A percentile compares a stretch with the other conserved stretches of the same genome.
Evolutionary conservation across 2,329 filamentous ascomycete species (phyloP).

Genomic region (Harringtonia lauricola): DNA sequence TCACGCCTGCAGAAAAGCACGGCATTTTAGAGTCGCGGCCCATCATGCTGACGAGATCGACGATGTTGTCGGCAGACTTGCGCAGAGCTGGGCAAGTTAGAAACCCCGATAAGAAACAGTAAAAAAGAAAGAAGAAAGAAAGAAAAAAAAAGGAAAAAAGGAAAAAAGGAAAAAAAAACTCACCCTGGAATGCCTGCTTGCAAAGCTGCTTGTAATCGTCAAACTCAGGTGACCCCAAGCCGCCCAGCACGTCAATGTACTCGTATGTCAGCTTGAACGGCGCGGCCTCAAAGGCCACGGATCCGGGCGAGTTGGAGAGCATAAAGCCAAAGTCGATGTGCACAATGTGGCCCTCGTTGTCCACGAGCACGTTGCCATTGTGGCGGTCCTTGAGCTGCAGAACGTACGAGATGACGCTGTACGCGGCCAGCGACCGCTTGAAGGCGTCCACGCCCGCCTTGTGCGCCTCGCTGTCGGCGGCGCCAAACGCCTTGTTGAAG

Average conservation of each 20-base stretch:
- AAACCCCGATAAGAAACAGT: neutral
- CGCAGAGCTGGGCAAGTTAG: slow-evolving; percentile 42
- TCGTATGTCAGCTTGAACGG: slow-evolving; percentile 77
- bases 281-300: slow-evolving; percentile 75
- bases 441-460: slow-evolving; percentile 66
- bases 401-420: slow-evolving; percentile 76
- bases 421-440: slow-evolving; percentile 70
- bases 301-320: slow-evolving; percentile 76
- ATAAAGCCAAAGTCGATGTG: slow-evolving; percentile 89
- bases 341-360: slow-evolving; percentile 76
- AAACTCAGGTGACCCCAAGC: slow-evolving; percentile 57
- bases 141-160: neutral
- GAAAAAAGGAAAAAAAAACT: slow-evolving; percentile 13
- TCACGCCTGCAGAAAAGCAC: slow-evolving; percentile 66
- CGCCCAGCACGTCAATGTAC: slow-evolving; percentile 75
- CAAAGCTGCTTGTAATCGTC: slow-evolving; percentile 68
- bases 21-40: slow-evolving; percentile 75
- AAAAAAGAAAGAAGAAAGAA: neutral
- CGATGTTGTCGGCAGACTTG: slow-evolving; percentile 67
- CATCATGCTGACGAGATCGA: slow-evolving; percentile 78
- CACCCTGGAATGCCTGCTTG: slow-evolving; percentile 75
- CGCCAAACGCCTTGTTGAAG: slow-evolving; percentile 72
- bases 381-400: slow-evolving; percentile 78
- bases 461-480: slow-evolving; percentile 53
- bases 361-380: slow-evolving; percentile 78